These are phyloP conservation scores for Catunica adiposa DNA, from an alignment of 2,329 filamentous ascomycete genomes.

Conservation along the genomic window DNA sequence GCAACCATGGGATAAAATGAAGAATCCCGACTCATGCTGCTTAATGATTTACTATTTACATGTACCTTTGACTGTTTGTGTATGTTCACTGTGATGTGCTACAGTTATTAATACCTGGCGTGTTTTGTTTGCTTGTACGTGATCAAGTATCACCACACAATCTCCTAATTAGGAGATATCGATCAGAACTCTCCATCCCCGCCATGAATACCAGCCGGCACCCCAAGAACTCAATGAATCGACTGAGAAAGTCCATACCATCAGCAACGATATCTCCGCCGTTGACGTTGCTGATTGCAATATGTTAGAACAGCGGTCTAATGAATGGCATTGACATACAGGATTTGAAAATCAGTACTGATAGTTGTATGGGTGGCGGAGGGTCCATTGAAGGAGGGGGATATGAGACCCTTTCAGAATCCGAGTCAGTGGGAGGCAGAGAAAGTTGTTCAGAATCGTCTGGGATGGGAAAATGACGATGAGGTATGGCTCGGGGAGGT, in stretches of 20 bases:
- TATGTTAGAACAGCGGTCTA: slow-evolving; percentile 9
- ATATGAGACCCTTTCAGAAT: background rate
- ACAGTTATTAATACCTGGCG: too few species aligned
- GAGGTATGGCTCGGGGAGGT: background rate
- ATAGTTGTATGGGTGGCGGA: background rate
- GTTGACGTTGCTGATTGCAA: slow-evolving; percentile 15
- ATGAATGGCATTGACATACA: background rate
- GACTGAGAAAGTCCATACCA: background rate
- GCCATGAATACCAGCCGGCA: slow-evolving; percentile 11
- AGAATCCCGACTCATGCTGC: too few species aligned
- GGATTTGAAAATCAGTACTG: background rate
- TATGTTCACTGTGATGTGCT: too few species aligned
- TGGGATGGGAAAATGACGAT: background rate
- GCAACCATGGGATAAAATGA: too few species aligned
- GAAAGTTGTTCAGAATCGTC: background rate
- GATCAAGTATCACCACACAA: too few species aligned
- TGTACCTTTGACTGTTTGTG: too few species aligned
- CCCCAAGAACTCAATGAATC: background rate
- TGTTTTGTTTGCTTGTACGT: too few species aligned
- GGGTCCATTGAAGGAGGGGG: background rate
- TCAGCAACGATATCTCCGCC: slow-evolving; percentile 3
- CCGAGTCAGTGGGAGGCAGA: background rate
- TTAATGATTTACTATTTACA: too few species aligned
- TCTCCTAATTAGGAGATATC: background rate
- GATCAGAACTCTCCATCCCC: slow-evolving; percentile 1